Percentiles rank a stretch among this genome's conserved stretches.
Evolutionary conservation across 192 early-diverging fungal genomes (phyloP).

Genomic region (Coemansia sp.): DNA sequence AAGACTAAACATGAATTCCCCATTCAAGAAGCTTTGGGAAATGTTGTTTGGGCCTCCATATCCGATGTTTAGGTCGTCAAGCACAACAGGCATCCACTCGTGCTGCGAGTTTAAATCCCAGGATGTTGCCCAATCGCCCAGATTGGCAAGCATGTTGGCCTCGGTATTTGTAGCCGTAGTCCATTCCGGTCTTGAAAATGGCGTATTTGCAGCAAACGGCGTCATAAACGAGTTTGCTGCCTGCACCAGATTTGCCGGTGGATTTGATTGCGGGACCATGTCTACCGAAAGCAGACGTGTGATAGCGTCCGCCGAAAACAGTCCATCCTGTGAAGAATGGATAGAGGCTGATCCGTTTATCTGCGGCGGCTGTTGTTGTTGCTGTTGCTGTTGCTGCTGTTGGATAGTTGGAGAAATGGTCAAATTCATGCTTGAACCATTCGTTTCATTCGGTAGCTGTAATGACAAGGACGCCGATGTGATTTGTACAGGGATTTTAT

Average conservation of each 20-base stretch:
- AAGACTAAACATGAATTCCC: slow-evolving; percentile 28
- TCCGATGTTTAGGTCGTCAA: slow-evolving; percentile 15
- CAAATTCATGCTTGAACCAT: background rate
- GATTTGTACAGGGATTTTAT: too few relatives aligned
- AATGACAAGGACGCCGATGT: too few relatives aligned
- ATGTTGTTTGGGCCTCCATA: slow-evolving; percentile 3
- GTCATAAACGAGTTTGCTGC: slow-evolving; percentile 43
- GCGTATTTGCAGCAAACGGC: slow-evolving; percentile 22
- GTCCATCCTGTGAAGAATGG: background rate
- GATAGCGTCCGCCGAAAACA: slow-evolving; percentile 37
- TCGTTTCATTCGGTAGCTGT: background rate
- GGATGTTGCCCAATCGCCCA: slow-evolving; percentile 29
- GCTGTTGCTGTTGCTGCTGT: background rate
- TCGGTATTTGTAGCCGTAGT: slow-evolving; percentile 30
- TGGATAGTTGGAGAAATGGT: background rate
- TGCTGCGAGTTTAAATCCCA: slow-evolving; percentile 8
- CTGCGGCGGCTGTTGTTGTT: background rate
- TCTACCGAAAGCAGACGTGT: slow-evolving; percentile 45
- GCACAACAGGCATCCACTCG: slow-evolving; percentile 36
- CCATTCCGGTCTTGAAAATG: slow-evolving; percentile 22
- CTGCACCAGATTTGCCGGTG: slow-evolving; percentile 36
- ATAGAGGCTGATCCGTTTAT: background rate
- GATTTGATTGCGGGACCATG: slow-evolving; percentile 38
- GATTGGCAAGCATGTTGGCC: slow-evolving; percentile 43
- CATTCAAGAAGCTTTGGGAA: slow-evolving; percentile 25